Evolutionary conservation across 2,329 filamentous ascomycete species (phyloP).

Genomic region (Gremmenia infestans): DNA sequence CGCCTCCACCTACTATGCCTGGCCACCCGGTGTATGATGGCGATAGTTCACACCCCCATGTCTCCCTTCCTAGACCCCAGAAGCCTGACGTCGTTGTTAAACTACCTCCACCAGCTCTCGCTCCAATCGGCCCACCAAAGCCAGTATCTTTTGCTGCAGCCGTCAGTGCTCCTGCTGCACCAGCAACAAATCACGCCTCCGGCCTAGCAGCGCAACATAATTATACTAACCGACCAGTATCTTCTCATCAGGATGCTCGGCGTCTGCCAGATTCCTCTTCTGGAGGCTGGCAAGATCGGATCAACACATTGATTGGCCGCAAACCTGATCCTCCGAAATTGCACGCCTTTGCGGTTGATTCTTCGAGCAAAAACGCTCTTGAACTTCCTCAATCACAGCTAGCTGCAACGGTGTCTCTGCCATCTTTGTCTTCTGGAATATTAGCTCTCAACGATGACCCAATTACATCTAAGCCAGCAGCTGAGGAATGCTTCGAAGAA

Average conservation of each 20-base stretch:
- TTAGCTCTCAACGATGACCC: slow-evolving; percentile 39
- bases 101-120: slow-evolving; percentile 52
- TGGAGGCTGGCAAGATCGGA: slow-evolving; percentile 71
- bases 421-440: slow-evolving; percentile 29
- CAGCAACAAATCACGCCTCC: slow-evolving; percentile 13
- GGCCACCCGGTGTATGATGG: slow-evolving; percentile 70
- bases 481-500: slow-evolving; percentile 76
- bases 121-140: slow-evolving; percentile 39
- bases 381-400: slow-evolving; percentile 46
- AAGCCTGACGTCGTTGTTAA: slow-evolving; percentile 77
- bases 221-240: slow-evolving; percentile 35
- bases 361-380: slow-evolving; percentile 61
- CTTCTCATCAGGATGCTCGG: slow-evolving; percentile 38
- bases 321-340: slow-evolving; percentile 55
- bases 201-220: slow-evolving; percentile 23
- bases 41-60: slow-evolving; percentile 58
- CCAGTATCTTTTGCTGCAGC: slow-evolving; percentile 41
- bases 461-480: slow-evolving; percentile 61
- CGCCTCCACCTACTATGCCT: slow-evolving; percentile 65
- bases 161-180: slow-evolving; percentile 31
- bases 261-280: slow-evolving; percentile 17
- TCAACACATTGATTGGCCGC: slow-evolving; percentile 69
- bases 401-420: slow-evolving; percentile 66
- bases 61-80: slow-evolving; percentile 63
- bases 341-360: slow-evolving; percentile 58